Evolutionary conservation across 257 asterid species (phyloP).

Genomic region (Solanum dulcamara): DNA sequence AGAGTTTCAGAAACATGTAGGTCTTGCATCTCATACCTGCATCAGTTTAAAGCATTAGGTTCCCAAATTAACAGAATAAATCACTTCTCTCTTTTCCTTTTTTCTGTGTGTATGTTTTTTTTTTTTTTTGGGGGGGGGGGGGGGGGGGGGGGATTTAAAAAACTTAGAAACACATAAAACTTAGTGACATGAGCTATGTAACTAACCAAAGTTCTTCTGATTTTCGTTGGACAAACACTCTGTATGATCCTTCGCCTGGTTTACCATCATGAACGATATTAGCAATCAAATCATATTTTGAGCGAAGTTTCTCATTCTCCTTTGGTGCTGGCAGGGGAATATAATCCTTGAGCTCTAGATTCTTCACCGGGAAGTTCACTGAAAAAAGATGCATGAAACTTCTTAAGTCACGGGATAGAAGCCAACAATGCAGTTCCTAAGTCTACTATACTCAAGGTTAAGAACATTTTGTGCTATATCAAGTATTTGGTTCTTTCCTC

Average conservation of each 20-base stretch:
- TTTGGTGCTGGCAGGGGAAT: conserved; percentile 65
- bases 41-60: not conserved
- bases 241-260: conserved; percentile 74
- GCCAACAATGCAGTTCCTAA: not conserved
- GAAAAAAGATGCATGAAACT: not conserved
- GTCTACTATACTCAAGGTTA: not conserved
- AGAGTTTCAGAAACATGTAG: conserved; percentile 87
- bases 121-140: too few relatives aligned
- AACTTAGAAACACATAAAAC: not conserved
- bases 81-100: not conserved
- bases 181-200: not conserved
- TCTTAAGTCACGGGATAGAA: not conserved
- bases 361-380: conserved; percentile 98
- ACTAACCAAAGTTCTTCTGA: conserved; percentile 86
- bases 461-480: not conserved
- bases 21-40: conserved; percentile 97
- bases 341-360: conserved; percentile 87
- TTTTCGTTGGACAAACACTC: conserved; percentile 94
- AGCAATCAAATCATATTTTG: conserved; percentile 82
- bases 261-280: conserved; percentile 69
- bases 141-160: not conserved
- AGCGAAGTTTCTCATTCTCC: conserved; percentile 46
- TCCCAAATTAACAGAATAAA: not conserved
- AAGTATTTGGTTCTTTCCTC: not conserved
- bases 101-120: not conserved